Base-by-base conservation (phyloP, 768 basidiomycete genomes). In the Tricholoma saponaceum region DNA sequence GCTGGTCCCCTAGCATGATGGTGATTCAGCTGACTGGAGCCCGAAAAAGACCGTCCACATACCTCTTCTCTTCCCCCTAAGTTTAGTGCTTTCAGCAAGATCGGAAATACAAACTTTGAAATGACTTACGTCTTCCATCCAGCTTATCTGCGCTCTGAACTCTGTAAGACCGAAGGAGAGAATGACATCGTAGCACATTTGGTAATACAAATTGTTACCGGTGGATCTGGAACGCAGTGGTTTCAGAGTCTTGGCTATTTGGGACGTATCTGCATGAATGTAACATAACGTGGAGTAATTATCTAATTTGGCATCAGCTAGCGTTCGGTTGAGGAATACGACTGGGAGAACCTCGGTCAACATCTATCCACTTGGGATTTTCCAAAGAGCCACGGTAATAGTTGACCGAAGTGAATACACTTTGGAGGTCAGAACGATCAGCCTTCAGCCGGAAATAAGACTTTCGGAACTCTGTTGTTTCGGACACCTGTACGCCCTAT, bases 151-250 rank as follows among this genome's bases (percentile, higher is more conserved):
- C 0, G 81, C 82, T 57, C 74, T 76, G 59, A 83, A 64, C 58
- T 84, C 83, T 2, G 81, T 83, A 47, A 79, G 60, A 4, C 83
- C 83, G 55, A 84, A 82, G 7, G 78, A 66, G 22, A 84, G 58
- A 9, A 83, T 69, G 5, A 84, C 67, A n/a, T 77, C 74, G 56
- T 69, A 78, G 3, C 71, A 62, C 32, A 78, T 60, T 32, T 65
- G 56, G 56, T 67, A 79, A 52, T 69, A 76, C 35, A 61, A 16
- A 9, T 32, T 22, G 16, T 10, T n/a, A 14, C 37, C 56, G 26
- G 35, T 20, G 14, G 33, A 25, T 41, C 28, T 47, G 30, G 51
- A 39, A 23, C 16, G 52, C 6, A 53, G 30, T 16, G 56, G 61
- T 25, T 56, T 44, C 7, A 61, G 39, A 2, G 26, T 51, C 37